Percentiles rank a stretch among this genome's conserved stretches.
phyloP scores from a whole-genome alignment of 2,329 filamentous ascomycete species.

The Ceratocystis destructans region DNA sequence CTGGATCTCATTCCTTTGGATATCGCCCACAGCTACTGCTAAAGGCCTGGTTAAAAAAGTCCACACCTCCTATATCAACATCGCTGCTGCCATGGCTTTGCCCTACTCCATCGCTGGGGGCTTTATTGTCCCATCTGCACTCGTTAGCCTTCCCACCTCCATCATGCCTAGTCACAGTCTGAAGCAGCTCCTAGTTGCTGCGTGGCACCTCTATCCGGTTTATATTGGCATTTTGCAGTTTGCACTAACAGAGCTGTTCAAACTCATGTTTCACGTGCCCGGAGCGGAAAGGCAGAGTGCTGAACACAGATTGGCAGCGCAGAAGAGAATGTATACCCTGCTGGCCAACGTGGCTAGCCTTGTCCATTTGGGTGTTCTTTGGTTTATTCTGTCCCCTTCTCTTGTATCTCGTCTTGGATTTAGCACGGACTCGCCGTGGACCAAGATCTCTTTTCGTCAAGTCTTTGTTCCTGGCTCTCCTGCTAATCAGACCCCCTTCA shows the following conservation, averaged over 20 bases:
- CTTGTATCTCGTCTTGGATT: conserved; percentile 1
- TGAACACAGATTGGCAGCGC: conserved; percentile 1
- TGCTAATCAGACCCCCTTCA: conserved; percentile 6
- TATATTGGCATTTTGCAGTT: conserved; percentile 19
- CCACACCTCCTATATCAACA: conserved; percentile 10
- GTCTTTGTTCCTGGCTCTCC: conserved; percentile 20
- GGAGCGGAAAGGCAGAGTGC: neutral
- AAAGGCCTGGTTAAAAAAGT: conserved; percentile 11
- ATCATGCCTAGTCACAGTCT: conserved; percentile 17
- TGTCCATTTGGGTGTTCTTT: conserved; percentile 15
- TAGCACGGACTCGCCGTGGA: conserved; percentile 4
- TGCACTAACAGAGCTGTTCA: conserved; percentile 10
- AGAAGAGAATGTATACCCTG: conserved; percentile 18
- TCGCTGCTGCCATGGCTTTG: conserved; percentile 18
- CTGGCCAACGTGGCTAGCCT: conserved; percentile 12
- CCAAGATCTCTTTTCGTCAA: conserved; percentile 7
- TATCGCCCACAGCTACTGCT: conserved; percentile 19
- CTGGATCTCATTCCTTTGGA: conserved; percentile 21
- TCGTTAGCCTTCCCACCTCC: conserved; percentile 20
- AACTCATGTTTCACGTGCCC: conserved; percentile 4
- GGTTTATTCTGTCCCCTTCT: conserved; percentile 13
- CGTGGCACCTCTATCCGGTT: conserved; percentile 23
- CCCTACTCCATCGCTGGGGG: conserved; percentile 20
- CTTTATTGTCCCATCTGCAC: conserved; percentile 20
- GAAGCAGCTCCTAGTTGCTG: conserved; percentile 20